Evolutionary conservation across 495 filamentous ascomycete genomes (phyloP).

Genomic region (Talaromyces proteolyticus): DNA sequence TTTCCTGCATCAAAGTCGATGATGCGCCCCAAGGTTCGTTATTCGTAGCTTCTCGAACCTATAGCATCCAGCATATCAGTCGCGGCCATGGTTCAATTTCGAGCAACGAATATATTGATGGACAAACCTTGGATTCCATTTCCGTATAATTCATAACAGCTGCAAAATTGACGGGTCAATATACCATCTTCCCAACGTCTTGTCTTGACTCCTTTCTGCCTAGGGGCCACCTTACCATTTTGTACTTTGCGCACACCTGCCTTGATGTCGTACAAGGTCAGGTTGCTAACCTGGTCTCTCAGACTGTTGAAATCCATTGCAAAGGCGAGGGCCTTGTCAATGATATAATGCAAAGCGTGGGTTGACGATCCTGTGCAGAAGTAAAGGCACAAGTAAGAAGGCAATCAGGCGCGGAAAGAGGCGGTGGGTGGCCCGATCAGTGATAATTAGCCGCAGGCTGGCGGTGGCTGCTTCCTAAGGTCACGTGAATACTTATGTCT

Average conservation of each 20-base stretch:
- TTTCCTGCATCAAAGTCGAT: conserved; percentile 90
- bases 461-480: too few relatives aligned
- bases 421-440: too few relatives aligned
- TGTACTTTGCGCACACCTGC: conserved; percentile 95
- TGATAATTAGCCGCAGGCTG: not conserved
- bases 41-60: conserved; percentile 96
- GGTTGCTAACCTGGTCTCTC: conserved; percentile 84
- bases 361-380: not conserved
- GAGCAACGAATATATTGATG: conserved; percentile 5
- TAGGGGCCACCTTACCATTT: conserved; percentile 65
- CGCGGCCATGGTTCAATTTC: too few relatives aligned
- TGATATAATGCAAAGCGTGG: not conserved
- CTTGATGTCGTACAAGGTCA: conserved; percentile 96
- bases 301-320: conserved; percentile 81
- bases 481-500: not conserved
- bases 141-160: conserved; percentile 99
- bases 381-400: not conserved
- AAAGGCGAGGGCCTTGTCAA: not conserved
- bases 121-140: conserved; percentile 91
- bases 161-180: conserved; percentile 20
- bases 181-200: not conserved
- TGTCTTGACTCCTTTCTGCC: not conserved
- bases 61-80: conserved; percentile 5
- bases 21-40: conserved; percentile 97
- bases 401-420: too few relatives aligned